Percentiles rank a stretch among this genome's conserved stretches.
Evolutionary conservation across 768 basidiomycete species (phyloP).

Genomic region (Coprinopsis sp.): DNA sequence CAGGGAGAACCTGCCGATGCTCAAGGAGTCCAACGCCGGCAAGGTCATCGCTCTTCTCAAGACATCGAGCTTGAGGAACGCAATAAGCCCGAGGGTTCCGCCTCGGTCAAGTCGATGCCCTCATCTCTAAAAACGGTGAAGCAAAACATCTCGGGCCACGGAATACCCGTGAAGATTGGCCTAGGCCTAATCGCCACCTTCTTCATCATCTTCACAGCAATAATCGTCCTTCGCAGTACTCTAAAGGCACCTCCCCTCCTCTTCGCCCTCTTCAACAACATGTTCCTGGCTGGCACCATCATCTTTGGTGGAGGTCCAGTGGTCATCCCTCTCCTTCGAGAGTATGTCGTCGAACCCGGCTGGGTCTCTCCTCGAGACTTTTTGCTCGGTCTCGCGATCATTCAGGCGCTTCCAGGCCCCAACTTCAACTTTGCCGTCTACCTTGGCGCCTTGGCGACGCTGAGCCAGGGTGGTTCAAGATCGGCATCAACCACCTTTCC

Average conservation of each 20-base stretch:
- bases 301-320: slow-evolving; percentile 55
- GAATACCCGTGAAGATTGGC: slow-evolving; percentile 23
- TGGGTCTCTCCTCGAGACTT: slow-evolving; percentile 54
- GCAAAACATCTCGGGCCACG: slow-evolving; percentile 17
- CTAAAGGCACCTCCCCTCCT: slow-evolving; percentile 22
- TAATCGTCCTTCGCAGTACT: slow-evolving; percentile 26
- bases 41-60: too few species aligned
- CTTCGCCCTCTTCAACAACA: slow-evolving; percentile 38
- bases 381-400: slow-evolving; percentile 46
- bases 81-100: neutral
- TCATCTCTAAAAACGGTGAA: neutral
- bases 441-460: slow-evolving; percentile 40
- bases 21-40: neutral
- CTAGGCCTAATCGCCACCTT: slow-evolving; percentile 21
- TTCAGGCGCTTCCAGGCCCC: slow-evolving; percentile 48
- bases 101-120: neutral
- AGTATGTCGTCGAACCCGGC: slow-evolving; percentile 47
- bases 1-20: neutral
- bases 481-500: slow-evolving; percentile 28
- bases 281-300: slow-evolving; percentile 44
- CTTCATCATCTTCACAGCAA: slow-evolving; percentile 21
- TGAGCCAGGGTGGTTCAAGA: slow-evolving; percentile 17
- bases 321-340: slow-evolving; percentile 48
- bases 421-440: slow-evolving; percentile 55
- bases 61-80: neutral